Conservation (phyloP, 306 rosid species). For the Casuarina equisetifolia region DNA sequence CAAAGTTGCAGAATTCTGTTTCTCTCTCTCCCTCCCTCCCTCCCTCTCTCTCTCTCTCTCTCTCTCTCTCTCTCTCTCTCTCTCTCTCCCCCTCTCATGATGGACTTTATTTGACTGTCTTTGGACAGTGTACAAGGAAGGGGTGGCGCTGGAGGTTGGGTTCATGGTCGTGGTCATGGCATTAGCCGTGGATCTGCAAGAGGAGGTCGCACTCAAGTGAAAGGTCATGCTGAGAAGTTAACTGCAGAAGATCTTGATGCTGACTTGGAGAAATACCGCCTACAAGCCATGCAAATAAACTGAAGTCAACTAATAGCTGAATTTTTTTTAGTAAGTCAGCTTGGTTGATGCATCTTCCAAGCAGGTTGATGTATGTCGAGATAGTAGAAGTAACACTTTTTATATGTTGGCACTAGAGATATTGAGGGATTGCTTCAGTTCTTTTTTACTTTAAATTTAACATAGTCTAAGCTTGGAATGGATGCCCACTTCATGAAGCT, state of each 20-base stretch:
- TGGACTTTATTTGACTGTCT: not conserved
- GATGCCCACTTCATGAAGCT: not conserved
- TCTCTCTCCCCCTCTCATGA: not conserved
- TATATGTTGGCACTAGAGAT: not conserved
- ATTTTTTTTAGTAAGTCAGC: not conserved
- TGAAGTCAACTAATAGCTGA: not conserved
- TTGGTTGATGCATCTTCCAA: conserved; percentile 1
- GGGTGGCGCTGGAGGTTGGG: conserved; percentile 15
- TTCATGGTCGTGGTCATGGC: conserved; percentile 21
- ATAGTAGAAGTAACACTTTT: not conserved
- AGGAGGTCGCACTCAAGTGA: conserved; percentile 27
- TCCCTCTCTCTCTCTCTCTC: not conserved
- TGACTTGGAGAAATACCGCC: conserved; percentile 49
- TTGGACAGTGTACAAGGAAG: conserved; percentile 29
- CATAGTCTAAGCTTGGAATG: not conserved
- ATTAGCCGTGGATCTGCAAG: conserved; percentile 14
- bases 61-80: not conserved
- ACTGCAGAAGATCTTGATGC: conserved; percentile 41
- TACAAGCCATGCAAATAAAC: conserved; percentile 29
- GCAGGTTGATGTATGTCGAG: conserved; percentile 3
- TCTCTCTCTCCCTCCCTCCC: not conserved
- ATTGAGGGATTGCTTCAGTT: not conserved
- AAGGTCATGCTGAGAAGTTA: conserved; percentile 12
- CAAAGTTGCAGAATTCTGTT: too few species aligned
- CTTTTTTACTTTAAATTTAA: not conserved